Evolutionary conservation across 2,329 filamentous ascomycete genomes (phyloP).

Genomic region (Trichocomaceae sp.): DNA sequence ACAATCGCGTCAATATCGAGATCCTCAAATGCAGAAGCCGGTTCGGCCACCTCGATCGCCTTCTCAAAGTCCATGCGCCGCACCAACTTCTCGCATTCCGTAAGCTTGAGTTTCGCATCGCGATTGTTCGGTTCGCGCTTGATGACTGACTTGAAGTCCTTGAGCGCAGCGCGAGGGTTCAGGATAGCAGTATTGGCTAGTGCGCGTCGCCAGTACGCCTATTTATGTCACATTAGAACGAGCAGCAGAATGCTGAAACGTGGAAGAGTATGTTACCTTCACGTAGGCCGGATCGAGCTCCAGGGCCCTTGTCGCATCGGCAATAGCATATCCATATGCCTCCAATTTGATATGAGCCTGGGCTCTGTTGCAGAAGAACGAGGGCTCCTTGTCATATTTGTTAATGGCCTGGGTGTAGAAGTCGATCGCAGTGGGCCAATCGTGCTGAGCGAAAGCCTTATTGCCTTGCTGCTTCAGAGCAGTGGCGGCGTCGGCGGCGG

Average conservation of each 20-base stretch:
- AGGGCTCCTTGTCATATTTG: slow-evolving; percentile 72
- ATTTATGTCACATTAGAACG: slow-evolving; percentile 1
- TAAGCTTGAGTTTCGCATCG: slow-evolving; percentile 81
- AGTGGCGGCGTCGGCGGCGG: slow-evolving; percentile 60
- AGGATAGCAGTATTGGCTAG: slow-evolving; percentile 88
- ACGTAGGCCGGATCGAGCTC: slow-evolving; percentile 81
- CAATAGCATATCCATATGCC: slow-evolving; percentile 85
- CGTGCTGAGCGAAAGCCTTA: slow-evolving; percentile 78
- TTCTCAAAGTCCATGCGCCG: slow-evolving; percentile 88
- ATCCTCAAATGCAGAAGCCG: slow-evolving; percentile 84
- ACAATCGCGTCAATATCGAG: slow-evolving; percentile 80
- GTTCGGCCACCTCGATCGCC: slow-evolving; percentile 88
- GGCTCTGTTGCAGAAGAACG: slow-evolving; percentile 90
- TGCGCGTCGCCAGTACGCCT: slow-evolving; percentile 93
- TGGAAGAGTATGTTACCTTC: slow-evolving; percentile 54
- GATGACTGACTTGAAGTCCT: slow-evolving; percentile 87
- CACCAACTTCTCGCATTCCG: slow-evolving; percentile 91
- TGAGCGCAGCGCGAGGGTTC: slow-evolving; percentile 76
- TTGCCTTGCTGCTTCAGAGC: slow-evolving; percentile 92
- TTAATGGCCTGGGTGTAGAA: slow-evolving; percentile 85
- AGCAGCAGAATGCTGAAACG: background rate
- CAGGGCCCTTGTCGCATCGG: slow-evolving; percentile 84
- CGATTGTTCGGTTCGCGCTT: slow-evolving; percentile 82
- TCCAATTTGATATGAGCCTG: slow-evolving; percentile 97
- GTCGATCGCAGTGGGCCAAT: slow-evolving; percentile 76